Evolutionary conservation across 1,284 basidiomycete species (phyloP).

Genomic region (Ustilago curta): DNA sequence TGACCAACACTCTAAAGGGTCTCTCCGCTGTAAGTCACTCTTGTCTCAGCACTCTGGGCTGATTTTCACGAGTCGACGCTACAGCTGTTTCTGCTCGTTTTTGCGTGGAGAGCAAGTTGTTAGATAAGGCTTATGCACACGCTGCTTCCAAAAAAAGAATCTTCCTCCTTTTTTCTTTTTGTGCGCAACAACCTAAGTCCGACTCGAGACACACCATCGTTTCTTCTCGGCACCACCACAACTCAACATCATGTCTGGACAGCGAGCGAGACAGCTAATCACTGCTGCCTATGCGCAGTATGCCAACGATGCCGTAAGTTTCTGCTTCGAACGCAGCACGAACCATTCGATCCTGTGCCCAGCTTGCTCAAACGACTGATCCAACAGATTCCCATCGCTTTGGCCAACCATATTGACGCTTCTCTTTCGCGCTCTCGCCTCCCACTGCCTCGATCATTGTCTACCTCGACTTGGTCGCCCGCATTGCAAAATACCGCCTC

Average conservation of each 20-base stretch:
- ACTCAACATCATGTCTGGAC: slow-evolving; percentile 37
- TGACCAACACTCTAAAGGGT: slow-evolving; percentile 1
- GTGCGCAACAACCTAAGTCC: background rate
- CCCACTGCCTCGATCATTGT: slow-evolving; percentile 3
- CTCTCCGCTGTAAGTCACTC: background rate
- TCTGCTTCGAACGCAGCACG: background rate
- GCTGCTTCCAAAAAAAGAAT: background rate
- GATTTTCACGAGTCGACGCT: slow-evolving; percentile 13
- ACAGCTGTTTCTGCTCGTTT: slow-evolving; percentile 10
- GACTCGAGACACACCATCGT: background rate
- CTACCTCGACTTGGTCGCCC: background rate
- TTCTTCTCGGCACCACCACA: slow-evolving; percentile 8
- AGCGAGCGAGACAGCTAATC: slow-evolving; percentile 51
- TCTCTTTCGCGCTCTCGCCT: background rate
- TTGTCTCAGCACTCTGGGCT: slow-evolving; percentile 14
- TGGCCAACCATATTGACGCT: slow-evolving; percentile 5
- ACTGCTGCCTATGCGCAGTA: slow-evolving; percentile 54
- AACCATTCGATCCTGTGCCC: slow-evolving; percentile 1
- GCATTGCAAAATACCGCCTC: background rate
- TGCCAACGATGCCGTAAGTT: slow-evolving; percentile 51
- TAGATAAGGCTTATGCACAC: background rate
- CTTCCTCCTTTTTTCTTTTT: slow-evolving; percentile 4
- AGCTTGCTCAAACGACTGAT: slow-evolving; percentile 47
- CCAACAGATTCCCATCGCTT: slow-evolving; percentile 35
- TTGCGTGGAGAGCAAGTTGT: background rate